phyloP scores from a whole-genome alignment of 176 grass and related monocot species.

The Tillandsia fasciculata region DNA sequence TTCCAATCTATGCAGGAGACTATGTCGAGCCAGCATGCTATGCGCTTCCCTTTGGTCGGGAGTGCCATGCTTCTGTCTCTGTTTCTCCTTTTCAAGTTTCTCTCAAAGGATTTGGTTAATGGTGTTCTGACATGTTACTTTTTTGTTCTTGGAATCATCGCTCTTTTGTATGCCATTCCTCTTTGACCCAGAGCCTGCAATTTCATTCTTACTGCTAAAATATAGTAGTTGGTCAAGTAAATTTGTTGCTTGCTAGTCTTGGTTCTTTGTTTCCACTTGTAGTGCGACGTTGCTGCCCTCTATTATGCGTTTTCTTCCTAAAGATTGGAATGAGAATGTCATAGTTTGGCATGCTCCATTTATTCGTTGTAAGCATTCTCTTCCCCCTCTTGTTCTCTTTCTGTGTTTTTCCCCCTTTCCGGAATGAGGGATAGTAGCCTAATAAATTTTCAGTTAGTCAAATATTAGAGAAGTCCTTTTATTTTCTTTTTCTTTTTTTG shows the following conservation, averaged over 20 bases:
- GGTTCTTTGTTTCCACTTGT: neutral
- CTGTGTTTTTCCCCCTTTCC: neutral
- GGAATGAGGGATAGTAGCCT: neutral
- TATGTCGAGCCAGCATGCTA: conserved; percentile 93
- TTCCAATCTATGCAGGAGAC: conserved; percentile 56
- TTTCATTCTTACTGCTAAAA: neutral
- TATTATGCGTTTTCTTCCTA: conserved; percentile 60
- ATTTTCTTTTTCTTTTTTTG: neutral
- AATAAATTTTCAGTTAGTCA: neutral
- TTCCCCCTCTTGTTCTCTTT: neutral
- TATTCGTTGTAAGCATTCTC: conserved; percentile 44
- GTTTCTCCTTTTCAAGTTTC: conserved; percentile 86
- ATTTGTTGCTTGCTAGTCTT: neutral
- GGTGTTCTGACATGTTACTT: conserved; percentile 87
- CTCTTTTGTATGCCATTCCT: conserved; percentile 47
- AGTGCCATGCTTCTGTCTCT: conserved; percentile 90
- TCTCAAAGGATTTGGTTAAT: conserved; percentile 93
- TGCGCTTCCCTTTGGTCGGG: conserved; percentile 88
- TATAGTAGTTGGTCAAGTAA: neutral
- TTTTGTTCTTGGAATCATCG: conserved; percentile 81
- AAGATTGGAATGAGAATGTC: conserved; percentile 53
- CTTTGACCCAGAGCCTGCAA: neutral
- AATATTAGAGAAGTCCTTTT: neutral
- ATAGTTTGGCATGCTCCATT: conserved; percentile 50
- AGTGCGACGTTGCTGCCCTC: conserved; percentile 85